Evolutionary conservation across 2,329 filamentous ascomycete genomes (phyloP).

Genomic region (Neobulgaria alba): DNA sequence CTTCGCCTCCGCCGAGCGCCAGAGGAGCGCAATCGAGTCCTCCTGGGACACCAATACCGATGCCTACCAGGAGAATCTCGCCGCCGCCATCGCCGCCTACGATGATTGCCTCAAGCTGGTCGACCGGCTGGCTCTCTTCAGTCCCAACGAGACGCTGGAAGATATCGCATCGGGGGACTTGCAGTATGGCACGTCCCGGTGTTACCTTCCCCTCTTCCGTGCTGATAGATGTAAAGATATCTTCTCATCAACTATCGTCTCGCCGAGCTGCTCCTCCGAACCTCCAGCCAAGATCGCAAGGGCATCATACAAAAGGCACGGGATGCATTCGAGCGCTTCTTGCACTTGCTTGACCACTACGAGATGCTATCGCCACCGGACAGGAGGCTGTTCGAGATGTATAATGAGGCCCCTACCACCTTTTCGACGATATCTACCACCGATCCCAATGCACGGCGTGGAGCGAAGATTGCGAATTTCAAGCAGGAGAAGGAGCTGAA

Average conservation of each 20-base stretch:
- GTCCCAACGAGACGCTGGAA: constrained; percentile 79
- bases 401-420: constrained; percentile 59
- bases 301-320: constrained; percentile 54
- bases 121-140: constrained; percentile 72
- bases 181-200: constrained; percentile 42
- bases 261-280: constrained; percentile 68
- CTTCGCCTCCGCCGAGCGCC: constrained; percentile 45
- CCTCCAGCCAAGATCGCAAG: constrained; percentile 55
- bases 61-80: constrained; percentile 59
- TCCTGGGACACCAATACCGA: constrained; percentile 57
- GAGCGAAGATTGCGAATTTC: constrained; percentile 80
- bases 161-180: constrained; percentile 80
- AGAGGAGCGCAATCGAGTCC: constrained; percentile 49
- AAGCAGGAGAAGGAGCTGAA: constrained; percentile 79
- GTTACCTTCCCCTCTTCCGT: not conserved
- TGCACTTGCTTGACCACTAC: constrained; percentile 72
- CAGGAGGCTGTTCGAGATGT: constrained; percentile 61
- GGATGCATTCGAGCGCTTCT: constrained; percentile 66
- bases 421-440: constrained; percentile 65
- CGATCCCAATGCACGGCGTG: constrained; percentile 60
- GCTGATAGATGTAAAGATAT: constrained; percentile 42
- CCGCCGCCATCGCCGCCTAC: constrained; percentile 60
- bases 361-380: constrained; percentile 58
- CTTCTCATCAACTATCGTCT: constrained; percentile 69
- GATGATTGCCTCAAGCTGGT: constrained; percentile 63